Conservation (phyloP, 179 eudicot species). For the Sideroxylon spinosum region DNA sequence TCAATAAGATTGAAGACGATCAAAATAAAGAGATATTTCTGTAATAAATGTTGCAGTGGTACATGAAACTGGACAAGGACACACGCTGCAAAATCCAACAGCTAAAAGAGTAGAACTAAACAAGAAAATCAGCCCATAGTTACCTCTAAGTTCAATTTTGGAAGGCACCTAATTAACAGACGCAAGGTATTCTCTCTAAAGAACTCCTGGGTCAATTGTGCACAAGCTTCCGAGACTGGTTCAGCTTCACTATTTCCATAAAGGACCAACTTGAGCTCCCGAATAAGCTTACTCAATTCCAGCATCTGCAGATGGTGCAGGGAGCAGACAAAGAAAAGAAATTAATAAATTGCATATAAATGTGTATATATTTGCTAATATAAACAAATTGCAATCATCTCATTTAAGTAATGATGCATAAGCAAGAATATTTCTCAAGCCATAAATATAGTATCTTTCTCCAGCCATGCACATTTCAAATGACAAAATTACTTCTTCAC, state of each 20-base stretch:
- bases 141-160: constrained; percentile 89
- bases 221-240: constrained; percentile 91
- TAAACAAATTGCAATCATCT: background rate
- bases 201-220: constrained; percentile 93
- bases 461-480: background rate
- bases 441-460: background rate
- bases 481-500: background rate
- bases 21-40: background rate
- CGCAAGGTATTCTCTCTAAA: constrained; percentile 81
- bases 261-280: constrained; percentile 75
- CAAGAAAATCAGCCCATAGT: background rate
- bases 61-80: constrained; percentile 2
- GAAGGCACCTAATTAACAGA: constrained; percentile 59
- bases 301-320: constrained; percentile 41
- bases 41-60: background rate
- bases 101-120: background rate
- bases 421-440: constrained; percentile 12
- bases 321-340: constrained; percentile 8
- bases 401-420: background rate
- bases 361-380: background rate
- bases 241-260: constrained; percentile 92
- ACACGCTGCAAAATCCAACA: background rate
- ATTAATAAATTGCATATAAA: background rate
- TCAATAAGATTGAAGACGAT: constrained; percentile 18
- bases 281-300: constrained; percentile 65